Evolutionary conservation across 139 green algal genomes (phyloP), one percentile per base, ranked within the genome.

Genomic region (Spirogloea muscicola): DNA sequence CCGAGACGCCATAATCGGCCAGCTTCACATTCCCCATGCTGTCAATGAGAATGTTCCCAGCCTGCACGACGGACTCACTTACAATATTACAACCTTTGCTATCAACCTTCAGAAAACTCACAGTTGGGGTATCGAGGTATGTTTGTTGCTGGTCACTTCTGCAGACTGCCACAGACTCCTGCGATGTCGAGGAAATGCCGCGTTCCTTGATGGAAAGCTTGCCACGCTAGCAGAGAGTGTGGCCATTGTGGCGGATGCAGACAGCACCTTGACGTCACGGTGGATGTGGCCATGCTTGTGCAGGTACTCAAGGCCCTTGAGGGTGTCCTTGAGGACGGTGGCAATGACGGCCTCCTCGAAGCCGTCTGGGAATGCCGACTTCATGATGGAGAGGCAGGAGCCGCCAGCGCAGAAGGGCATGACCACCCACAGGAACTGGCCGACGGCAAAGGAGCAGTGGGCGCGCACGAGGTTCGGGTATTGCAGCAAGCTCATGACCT

Each of bases 11-110:
- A 88, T 98, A 99, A 87, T 99, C 94, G 1, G 86, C 93, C 46
- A 99, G 86, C 72, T 95, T 86, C 39, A 98, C 90, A 7, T 82
- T 83, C 18, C 94, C 94, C 67, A 93, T 80, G 27, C 66, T 82
- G 79, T 96, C 89, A n/a, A 99, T 87, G 67, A 99, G 79, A 46
- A 99, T 97, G 87, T 99, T 99, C 31, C 94, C 94, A 0, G 94
- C 94, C 72, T 77, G 68, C 42, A 41, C 37, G n/a, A n/a, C n/a
- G n/a, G n/a, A n/a, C n/a, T n/a, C n/a, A n/a, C n/a, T n/a, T n/a
- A n/a, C n/a, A n/a, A n/a, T n/a, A n/a, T n/a, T n/a, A n/a, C n/a
- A n/a, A n/a, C n/a, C n/a, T n/a, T n/a, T n/a, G n/a, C n/a, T n/a
- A n/a, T n/a, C n/a, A n/a, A n/a, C n/a, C n/a, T n/a, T n/a, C n/a